Conservation (phyloP, 352 stramenopile species). For the Saprolegnia parasitica region DNA sequence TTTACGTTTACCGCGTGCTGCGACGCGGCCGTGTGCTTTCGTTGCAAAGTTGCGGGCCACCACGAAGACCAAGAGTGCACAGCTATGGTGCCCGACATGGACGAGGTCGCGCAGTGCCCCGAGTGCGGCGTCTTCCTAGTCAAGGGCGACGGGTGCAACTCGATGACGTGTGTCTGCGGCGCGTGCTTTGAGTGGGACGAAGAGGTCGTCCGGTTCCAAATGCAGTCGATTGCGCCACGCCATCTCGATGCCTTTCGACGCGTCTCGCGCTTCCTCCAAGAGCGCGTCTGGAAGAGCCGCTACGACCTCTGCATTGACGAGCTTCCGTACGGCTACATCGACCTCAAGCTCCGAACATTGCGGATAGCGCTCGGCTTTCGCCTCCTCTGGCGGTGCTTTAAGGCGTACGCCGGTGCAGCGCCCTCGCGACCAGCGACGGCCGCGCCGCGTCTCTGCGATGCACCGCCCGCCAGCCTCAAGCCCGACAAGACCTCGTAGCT, state of each 20-base stretch:
- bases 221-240: background rate
- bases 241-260: conserved; percentile 1
- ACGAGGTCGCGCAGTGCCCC: conserved; percentile 42
- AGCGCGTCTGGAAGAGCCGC: background rate
- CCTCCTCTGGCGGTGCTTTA: background rate
- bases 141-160: conserved; percentile 50
- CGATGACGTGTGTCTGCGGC: conserved; percentile 46
- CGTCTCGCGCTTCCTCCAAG: conserved; percentile 1
- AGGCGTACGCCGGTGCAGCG: background rate
- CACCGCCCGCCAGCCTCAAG: background rate
- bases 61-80: conserved; percentile 33
- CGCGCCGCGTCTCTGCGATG: too few relatives aligned
- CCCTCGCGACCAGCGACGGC: background rate
- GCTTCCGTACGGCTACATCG: conserved; percentile 4
- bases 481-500: background rate
- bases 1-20: conserved; percentile 41
- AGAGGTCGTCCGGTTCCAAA: conserved; percentile 31
- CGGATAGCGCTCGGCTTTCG: background rate
- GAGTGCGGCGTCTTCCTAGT: conserved; percentile 41
- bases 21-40: conserved; percentile 43
- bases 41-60: conserved; percentile 42
- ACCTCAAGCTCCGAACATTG: background rate
- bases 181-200: conserved; percentile 39
- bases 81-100: conserved; percentile 22
- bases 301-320: conserved; percentile 1